Conservation (phyloP, 176 grass and related monocot genomes). For the Hordeum marinum region DNA sequence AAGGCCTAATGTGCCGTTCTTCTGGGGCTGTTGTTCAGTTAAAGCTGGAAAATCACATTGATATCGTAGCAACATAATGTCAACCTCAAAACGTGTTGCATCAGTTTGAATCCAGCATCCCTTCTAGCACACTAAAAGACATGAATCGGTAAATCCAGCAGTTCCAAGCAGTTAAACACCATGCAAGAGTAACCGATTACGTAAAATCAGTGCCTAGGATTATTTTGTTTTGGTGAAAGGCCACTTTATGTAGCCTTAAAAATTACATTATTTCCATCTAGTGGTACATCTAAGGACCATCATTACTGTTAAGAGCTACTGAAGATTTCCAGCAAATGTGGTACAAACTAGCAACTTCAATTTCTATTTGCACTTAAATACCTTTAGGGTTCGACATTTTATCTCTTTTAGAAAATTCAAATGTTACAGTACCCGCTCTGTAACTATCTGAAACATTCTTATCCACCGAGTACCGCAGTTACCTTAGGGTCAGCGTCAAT, state of each 20-base stretch:
- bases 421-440: background rate
- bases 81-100: background rate
- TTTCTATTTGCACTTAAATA: background rate
- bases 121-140: background rate
- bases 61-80: background rate
- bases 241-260: background rate
- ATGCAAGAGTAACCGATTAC: background rate
- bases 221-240: conserved; percentile 10
- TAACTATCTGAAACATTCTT: background rate
- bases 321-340: background rate
- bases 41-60: conserved; percentile 6
- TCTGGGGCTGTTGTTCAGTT: background rate
- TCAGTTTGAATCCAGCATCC: background rate
- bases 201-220: background rate
- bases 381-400: background rate
- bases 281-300: background rate
- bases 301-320: background rate
- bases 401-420: background rate
- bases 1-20: background rate
- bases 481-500: background rate
- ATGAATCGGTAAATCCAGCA: background rate
- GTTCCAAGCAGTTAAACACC: background rate
- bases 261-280: background rate
- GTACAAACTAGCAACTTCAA: background rate
- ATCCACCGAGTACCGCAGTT: background rate